These are phyloP conservation scores for Dioscorea alata DNA, from an alignment of 106 monocot species.

Conservation along the genomic window DNA sequence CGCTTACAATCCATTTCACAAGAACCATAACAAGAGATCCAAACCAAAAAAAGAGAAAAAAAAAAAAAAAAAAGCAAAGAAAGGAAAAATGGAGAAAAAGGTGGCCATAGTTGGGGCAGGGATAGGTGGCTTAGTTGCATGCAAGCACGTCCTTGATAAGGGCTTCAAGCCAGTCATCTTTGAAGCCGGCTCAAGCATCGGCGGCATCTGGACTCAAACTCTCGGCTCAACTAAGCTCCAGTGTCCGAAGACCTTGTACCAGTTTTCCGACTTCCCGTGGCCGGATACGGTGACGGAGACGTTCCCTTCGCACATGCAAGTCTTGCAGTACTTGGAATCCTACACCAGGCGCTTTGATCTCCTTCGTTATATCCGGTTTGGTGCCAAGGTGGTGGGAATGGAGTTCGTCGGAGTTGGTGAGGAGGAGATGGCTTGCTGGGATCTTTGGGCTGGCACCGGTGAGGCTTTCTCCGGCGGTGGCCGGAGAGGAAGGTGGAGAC, in stretches of 20 bases:
- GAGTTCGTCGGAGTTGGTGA: slow-evolving; percentile 29
- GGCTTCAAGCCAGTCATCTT: slow-evolving; percentile 37
- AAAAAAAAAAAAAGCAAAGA: background rate
- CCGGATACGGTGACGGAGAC: slow-evolving; percentile 12
- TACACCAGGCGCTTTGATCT: slow-evolving; percentile 36
- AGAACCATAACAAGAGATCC: too few relatives aligned
- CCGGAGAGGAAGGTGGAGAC: slow-evolving; percentile 26
- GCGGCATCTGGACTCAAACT: slow-evolving; percentile 47
- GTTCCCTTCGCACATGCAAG: slow-evolving; percentile 25
- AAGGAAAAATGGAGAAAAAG: slow-evolving; percentile 4
- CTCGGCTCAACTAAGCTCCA: slow-evolving; percentile 43
- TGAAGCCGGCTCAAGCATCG: slow-evolving; percentile 23
- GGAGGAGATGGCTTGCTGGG: slow-evolving; percentile 31
- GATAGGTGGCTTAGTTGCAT: slow-evolving; percentile 43
- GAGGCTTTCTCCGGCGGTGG: slow-evolving; percentile 21
- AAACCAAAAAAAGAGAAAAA: background rate
- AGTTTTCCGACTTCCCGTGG: slow-evolving; percentile 61
- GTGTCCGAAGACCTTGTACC: slow-evolving; percentile 19
- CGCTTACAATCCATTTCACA: too few relatives aligned
- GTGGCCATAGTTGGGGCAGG: slow-evolving; percentile 53
- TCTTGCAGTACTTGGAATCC: slow-evolving; percentile 27
- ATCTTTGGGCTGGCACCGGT: slow-evolving; percentile 33
- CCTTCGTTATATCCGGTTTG: slow-evolving; percentile 16
- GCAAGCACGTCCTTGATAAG: slow-evolving; percentile 32
- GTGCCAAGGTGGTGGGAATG: slow-evolving; percentile 20